Conservation (phyloP, 2,329 filamentous ascomycete species). For the Alternaria novae-zelandiae region DNA sequence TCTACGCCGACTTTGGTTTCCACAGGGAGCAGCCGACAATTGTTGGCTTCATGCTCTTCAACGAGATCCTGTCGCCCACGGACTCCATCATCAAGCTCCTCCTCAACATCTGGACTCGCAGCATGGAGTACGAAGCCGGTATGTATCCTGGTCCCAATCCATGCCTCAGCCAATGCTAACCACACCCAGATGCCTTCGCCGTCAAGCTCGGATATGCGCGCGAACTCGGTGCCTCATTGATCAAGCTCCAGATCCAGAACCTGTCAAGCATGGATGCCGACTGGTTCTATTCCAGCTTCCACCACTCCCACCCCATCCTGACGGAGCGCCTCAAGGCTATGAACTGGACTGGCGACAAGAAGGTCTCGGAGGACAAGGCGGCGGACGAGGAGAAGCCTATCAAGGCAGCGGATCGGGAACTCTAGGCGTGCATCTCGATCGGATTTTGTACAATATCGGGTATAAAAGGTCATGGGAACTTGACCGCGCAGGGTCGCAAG, state of each 20-base stretch:
- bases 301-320: conserved; percentile 97
- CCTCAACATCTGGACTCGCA: conserved; percentile 94
- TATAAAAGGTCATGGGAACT: conserved; percentile 1
- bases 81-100: conserved; percentile 93
- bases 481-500: background rate
- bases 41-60: conserved; percentile 97
- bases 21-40: conserved; percentile 83
- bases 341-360: conserved; percentile 77
- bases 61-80: conserved; percentile 91
- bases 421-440: conserved; percentile 56
- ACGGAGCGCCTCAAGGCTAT: conserved; percentile 91
- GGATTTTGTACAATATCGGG: background rate
- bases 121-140: conserved; percentile 95
- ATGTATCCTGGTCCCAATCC: conserved; percentile 18
- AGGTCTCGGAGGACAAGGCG: conserved; percentile 57
- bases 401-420: conserved; percentile 77
- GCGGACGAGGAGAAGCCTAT: conserved; percentile 65
- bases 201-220: conserved; percentile 80
- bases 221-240: conserved; percentile 84
- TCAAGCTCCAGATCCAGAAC: conserved; percentile 98
- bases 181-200: conserved; percentile 75
- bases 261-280: conserved; percentile 98
- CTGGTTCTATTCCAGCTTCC: conserved; percentile 97
- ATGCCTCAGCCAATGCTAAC: conserved; percentile 23
- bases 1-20: conserved; percentile 94